Base-by-base conservation (phyloP, 305 asterid species). In the Fraxinus ornus region DNA sequence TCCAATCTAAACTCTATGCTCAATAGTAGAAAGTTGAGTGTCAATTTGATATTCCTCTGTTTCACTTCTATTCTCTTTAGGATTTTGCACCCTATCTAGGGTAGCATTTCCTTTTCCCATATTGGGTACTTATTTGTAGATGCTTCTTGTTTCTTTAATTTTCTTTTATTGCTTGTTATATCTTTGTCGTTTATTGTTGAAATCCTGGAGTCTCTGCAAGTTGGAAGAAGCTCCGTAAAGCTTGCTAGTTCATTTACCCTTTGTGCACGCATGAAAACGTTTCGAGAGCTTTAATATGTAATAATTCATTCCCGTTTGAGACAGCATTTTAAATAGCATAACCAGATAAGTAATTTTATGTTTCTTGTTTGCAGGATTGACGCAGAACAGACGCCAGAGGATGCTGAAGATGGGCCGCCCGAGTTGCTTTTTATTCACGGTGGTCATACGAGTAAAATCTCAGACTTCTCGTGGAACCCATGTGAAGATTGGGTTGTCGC, bases 381-480 rank as follows among this genome's bases (percentile, higher is more conserved):
- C 2, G 97, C 91, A 84, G 95, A 89, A 84, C 98, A 93, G 81
- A 90, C 93, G 6, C 91, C 97, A 6, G 98, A 95, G 84, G 98
- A 95, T 74, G 93, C 95, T 0, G 96, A 93, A 84, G 98, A 95
- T 82, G 98, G 98, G 70, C 98, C 98, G 15, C 96, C 98, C 0
- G 98, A 95, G 93, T 77, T 95, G 84, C 89, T 95, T 21, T 95
- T 95, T 88, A 93, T 95, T 79, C 98, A 95, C 3, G 98, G 98
- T 8, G 98, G 98, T 12, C 98, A 95, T 77, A 93, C 98, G 2
- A 95, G 98, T 90, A 95, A 93, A 87, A 87, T 95, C 47, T 93
- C 96, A 0, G 98, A 95, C 86, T 95, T 95, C 86, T 93, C 98
- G n/a, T 95, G 98, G 98, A 95, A 95, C 88, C 98, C 98, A 0